These are phyloP conservation scores for sunflower (Helianthus annuus) DNA, from an alignment of 129 eudicot genomes.

Conservation along the genomic window DNA sequence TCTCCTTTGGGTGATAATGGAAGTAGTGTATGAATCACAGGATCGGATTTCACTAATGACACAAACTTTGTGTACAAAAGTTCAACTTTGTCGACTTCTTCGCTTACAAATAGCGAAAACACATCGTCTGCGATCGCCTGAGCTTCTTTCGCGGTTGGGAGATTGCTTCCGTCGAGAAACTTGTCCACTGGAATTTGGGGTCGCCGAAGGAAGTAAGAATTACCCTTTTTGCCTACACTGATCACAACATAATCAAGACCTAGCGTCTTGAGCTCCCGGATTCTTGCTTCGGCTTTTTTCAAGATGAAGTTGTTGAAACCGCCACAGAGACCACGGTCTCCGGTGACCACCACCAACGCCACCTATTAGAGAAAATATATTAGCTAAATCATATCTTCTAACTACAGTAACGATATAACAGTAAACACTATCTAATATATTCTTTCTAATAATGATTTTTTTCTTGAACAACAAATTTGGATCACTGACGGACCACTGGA, in stretches of 20 bases:
- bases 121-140: slow-evolving; percentile 66
- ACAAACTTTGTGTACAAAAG: slow-evolving; percentile 59
- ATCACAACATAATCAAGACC: slow-evolving; percentile 54
- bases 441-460: too few relatives aligned
- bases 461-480: too few relatives aligned
- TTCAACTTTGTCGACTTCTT: slow-evolving; percentile 66
- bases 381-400: too few relatives aligned
- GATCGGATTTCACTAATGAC: slow-evolving; percentile 49
- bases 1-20: slow-evolving; percentile 58
- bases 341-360: slow-evolving; percentile 63
- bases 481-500: too few relatives aligned
- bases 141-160: slow-evolving; percentile 57
- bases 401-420: too few relatives aligned
- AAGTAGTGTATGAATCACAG: slow-evolving; percentile 53
- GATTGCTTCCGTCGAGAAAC: slow-evolving; percentile 35
- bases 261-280: slow-evolving; percentile 41
- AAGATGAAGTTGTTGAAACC: slow-evolving; percentile 52
- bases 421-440: too few relatives aligned
- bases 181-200: slow-evolving; percentile 40
- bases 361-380: slow-evolving; percentile 17
- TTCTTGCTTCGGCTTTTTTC: slow-evolving; percentile 52
- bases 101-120: slow-evolving; percentile 61
- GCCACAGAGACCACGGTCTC: slow-evolving; percentile 71
- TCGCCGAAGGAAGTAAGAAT: slow-evolving; percentile 42
- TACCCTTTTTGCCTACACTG: slow-evolving; percentile 72